These are phyloP conservation scores for Colletotrichum shisoi DNA, from an alignment of 2,329 filamentous ascomycete species.

Conservation along the genomic window DNA sequence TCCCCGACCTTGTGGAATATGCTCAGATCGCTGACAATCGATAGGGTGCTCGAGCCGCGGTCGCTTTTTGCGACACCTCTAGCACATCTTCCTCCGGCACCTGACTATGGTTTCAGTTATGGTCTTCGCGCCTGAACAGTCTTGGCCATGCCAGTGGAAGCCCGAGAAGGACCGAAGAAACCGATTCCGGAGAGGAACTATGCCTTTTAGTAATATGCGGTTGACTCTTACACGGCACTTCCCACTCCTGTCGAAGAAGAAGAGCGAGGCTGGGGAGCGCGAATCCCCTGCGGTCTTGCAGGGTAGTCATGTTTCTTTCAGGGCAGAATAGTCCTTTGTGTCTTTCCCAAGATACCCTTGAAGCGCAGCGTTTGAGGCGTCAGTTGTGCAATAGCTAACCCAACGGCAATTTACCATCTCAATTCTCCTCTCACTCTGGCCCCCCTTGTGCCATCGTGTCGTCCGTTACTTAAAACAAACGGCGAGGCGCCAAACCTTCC, in stretches of 20 bases:
- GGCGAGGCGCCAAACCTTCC: too few species aligned
- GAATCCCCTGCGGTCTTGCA: neutral
- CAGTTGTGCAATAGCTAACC: conserved; percentile 3
- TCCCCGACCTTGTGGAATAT: neutral
- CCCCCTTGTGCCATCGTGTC: neutral
- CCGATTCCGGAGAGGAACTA: too few species aligned
- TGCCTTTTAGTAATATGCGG: neutral
- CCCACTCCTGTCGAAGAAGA: neutral
- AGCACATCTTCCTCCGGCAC: neutral
- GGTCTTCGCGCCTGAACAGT: neutral
- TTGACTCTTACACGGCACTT: neutral
- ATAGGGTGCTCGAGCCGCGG: conserved; percentile 40
- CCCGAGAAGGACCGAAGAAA: neutral
- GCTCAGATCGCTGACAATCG: conserved; percentile 14
- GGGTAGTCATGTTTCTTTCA: neutral
- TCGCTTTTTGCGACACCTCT: conserved; percentile 40
- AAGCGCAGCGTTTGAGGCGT: conserved; percentile 25
- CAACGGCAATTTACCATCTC: conserved; percentile 18
- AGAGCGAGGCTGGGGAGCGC: neutral
- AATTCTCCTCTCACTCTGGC: neutral
- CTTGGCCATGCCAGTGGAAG: neutral
- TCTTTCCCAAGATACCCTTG: conserved; percentile 33
- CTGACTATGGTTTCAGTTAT: neutral
- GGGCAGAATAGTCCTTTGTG: neutral
- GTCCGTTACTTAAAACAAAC: neutral